These are phyloP conservation scores for Casaregolazyma lundiana DNA, from an alignment of 1,139 yeast genomes.

Conservation along the genomic window DNA sequence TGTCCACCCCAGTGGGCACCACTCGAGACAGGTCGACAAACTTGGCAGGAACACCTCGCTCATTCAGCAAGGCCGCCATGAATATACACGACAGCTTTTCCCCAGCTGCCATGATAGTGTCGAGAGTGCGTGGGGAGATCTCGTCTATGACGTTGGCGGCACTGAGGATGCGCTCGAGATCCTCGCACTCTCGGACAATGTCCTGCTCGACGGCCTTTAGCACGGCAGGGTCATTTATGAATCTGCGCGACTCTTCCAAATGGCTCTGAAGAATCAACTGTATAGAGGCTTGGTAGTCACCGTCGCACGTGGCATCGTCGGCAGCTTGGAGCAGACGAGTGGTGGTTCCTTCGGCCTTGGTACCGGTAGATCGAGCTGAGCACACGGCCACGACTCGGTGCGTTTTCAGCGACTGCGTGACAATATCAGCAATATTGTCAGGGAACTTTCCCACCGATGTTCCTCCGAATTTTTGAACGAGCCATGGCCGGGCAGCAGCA, in stretches of 20 bases:
- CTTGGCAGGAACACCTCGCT: slow-evolving; percentile 67
- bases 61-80: slow-evolving; percentile 80
- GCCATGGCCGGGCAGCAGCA: slow-evolving; percentile 45
- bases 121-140: slow-evolving; percentile 81
- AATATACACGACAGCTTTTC: slow-evolving; percentile 87
- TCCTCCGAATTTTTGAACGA: slow-evolving; percentile 95
- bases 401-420: slow-evolving; percentile 54
- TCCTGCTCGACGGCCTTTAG: slow-evolving; percentile 48
- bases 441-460: slow-evolving; percentile 98
- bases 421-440: slow-evolving; percentile 75
- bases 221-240: slow-evolving; percentile 46
- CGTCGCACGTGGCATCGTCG: slow-evolving; percentile 59
- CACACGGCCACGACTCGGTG: slow-evolving; percentile 92
- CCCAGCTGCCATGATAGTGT: slow-evolving; percentile 87
- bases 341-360: slow-evolving; percentile 94
- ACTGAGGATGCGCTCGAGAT: slow-evolving; percentile 63
- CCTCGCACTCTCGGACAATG: slow-evolving; percentile 60
- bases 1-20: slow-evolving; percentile 38
- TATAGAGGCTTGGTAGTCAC: slow-evolving; percentile 37
- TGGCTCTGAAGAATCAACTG: slow-evolving; percentile 74
- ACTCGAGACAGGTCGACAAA: slow-evolving; percentile 77
- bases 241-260: slow-evolving; percentile 59
- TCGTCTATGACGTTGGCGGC: slow-evolving; percentile 94
- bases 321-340: slow-evolving; percentile 71
- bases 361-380: slow-evolving; percentile 86